These are phyloP conservation scores for Scheffersomyces quercinus DNA, from an alignment of 1,139 yeast species.

Conservation along the genomic window DNA sequence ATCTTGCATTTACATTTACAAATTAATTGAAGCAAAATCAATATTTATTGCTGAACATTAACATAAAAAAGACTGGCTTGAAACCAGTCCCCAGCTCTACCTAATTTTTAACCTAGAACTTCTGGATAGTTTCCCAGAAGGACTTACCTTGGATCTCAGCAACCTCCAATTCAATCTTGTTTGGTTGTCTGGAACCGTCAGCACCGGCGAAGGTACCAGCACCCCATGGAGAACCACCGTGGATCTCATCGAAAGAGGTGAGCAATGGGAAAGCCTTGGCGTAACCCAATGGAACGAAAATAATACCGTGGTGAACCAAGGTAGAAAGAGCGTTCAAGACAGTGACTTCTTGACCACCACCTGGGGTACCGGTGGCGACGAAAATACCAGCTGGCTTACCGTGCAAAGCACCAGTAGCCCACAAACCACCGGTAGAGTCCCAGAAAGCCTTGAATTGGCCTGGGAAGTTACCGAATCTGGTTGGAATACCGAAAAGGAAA, in stretches of 20 bases:
- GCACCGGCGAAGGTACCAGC: conserved; percentile 41
- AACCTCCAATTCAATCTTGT: conserved; percentile 33
- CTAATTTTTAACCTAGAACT: conserved; percentile 9
- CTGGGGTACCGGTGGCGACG: conserved; percentile 38
- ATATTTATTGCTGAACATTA: too few relatives aligned
- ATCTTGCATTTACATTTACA: too few relatives aligned
- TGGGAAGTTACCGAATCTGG: conserved; percentile 41
- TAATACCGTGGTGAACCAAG: conserved; percentile 39
- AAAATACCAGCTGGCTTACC: conserved; percentile 42
- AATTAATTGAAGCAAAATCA: too few relatives aligned
- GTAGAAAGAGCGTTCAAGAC: conserved; percentile 33
- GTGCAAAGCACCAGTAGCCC: conserved; percentile 35
- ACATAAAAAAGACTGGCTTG: too few relatives aligned
- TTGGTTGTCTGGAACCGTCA: conserved; percentile 39
- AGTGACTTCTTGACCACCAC: conserved; percentile 45
- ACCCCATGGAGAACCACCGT: conserved; percentile 46
- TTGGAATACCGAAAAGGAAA: conserved; percentile 40
- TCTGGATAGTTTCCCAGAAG: conserved; percentile 23
- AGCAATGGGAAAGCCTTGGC: conserved; percentile 26
- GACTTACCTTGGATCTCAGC: conserved; percentile 36
- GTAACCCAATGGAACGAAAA: conserved; percentile 41
- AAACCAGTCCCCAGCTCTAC: too few relatives aligned
- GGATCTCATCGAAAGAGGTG: conserved; percentile 32
- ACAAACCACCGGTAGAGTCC: conserved; percentile 41
- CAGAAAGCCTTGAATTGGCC: conserved; percentile 41